phyloP scores from a whole-genome alignment of 75 land plant species.

The Cupressus sempervirens region DNA sequence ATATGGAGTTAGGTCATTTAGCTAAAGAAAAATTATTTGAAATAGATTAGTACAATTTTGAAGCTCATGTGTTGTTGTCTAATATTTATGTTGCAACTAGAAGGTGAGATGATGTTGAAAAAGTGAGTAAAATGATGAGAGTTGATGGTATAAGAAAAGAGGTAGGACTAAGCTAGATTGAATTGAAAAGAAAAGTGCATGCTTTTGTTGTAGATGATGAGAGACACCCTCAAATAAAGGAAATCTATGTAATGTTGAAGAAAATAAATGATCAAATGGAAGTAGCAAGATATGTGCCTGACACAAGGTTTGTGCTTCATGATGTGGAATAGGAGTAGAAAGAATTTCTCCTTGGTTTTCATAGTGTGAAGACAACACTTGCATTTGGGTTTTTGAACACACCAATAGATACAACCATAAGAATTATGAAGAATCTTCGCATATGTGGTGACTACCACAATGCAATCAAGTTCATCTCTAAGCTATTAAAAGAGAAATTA shows the following conservation, averaged over 20 bases:
- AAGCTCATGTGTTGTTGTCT: conserved; percentile 51
- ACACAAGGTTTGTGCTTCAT: conserved; percentile 43
- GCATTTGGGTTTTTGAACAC: conserved; percentile 49
- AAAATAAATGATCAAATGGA: conserved; percentile 33
- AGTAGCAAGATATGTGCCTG: conserved; percentile 24
- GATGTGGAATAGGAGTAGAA: conserved; percentile 41
- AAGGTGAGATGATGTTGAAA: conserved; percentile 46
- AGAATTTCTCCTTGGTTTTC: conserved; percentile 42
- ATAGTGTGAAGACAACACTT: conserved; percentile 69
- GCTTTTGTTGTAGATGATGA: conserved; percentile 51
- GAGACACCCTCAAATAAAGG: conserved; percentile 33
- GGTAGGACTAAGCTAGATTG: conserved; percentile 56
- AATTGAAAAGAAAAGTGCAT: conserved; percentile 41
- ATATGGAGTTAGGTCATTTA: conserved; percentile 46
- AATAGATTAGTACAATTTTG: conserved; percentile 53
- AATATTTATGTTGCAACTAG: conserved; percentile 45
- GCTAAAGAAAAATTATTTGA: conserved; percentile 48
- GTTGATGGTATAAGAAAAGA: conserved; percentile 39
- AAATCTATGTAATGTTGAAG: conserved; percentile 41
- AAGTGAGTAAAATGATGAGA: conserved; percentile 37
- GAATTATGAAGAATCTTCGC: conserved; percentile 64
- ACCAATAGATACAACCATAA: conserved; percentile 58
- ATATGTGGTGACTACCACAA: conserved; percentile 67
- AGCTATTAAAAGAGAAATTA: conserved; percentile 36
- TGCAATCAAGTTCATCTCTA: conserved; percentile 51